phyloP scores from a whole-genome alignment of 257 asterid species.

The Solanum commersonii region DNA sequence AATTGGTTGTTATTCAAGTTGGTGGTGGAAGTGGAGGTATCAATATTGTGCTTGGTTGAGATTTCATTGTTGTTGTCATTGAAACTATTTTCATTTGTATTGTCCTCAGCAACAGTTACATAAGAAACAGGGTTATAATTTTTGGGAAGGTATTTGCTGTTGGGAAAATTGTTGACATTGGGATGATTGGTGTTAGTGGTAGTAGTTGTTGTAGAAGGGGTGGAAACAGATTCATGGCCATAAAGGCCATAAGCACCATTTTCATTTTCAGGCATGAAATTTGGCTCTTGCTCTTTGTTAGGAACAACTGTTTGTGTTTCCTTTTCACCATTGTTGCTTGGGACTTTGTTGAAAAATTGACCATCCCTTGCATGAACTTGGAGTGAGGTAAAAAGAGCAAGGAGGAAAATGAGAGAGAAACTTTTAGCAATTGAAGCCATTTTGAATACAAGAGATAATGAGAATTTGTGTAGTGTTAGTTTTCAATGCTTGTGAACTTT shows the following conservation, averaged over 20 bases:
- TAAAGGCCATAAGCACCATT: constrained; percentile 61
- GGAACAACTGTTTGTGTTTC: constrained; percentile 4
- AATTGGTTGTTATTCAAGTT: background rate
- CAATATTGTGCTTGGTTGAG: background rate
- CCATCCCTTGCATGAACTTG: constrained; percentile 62
- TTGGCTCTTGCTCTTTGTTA: constrained; percentile 32
- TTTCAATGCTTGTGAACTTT: constrained; percentile 1
- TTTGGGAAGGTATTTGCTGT: constrained; percentile 52
- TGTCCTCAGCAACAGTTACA: constrained; percentile 45
- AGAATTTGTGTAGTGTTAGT: background rate
- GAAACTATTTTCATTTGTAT: background rate
- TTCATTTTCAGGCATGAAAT: constrained; percentile 46
- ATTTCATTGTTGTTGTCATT: background rate
- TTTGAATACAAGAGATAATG: background rate
- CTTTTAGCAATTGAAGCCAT: constrained; percentile 46
- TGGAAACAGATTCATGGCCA: constrained; percentile 56
- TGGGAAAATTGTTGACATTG: constrained; percentile 10
- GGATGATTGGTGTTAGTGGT: background rate
- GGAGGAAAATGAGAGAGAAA: constrained; percentile 37
- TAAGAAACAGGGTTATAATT: constrained; percentile 75
- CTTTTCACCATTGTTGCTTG: constrained; percentile 18
- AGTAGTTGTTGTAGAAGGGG: background rate
- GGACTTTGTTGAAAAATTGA: constrained; percentile 71
- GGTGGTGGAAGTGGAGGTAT: background rate
- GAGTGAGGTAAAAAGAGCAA: constrained; percentile 21